phyloP scores from a whole-genome alignment of 345 rosid species.

The Brassica incana region DNA sequence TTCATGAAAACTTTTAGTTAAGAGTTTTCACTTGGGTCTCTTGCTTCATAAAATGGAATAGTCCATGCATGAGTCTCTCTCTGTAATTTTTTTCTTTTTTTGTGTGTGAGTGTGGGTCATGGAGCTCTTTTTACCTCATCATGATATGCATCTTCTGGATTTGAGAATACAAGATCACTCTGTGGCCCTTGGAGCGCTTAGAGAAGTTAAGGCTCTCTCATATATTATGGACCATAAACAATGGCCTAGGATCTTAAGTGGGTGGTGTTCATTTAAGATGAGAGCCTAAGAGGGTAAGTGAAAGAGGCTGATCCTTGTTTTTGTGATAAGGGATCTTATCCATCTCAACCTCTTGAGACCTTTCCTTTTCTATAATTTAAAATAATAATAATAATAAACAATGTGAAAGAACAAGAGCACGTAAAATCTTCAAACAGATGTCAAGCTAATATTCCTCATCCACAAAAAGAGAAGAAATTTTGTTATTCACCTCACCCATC shows the following conservation, averaged over 20 bases:
- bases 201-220: background rate
- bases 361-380: slow-evolving; percentile 12
- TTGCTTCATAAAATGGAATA: background rate
- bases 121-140: background rate
- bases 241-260: slow-evolving; percentile 27
- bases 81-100: background rate
- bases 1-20: too few species aligned
- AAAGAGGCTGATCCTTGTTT: background rate
- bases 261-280: slow-evolving; percentile 31
- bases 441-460: slow-evolving; percentile 49
- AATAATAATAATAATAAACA: background rate
- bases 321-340: slow-evolving; percentile 4
- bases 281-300: slow-evolving; percentile 11
- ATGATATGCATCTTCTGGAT: background rate
- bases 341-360: slow-evolving; percentile 24
- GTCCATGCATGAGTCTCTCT: background rate
- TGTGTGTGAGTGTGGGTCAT: background rate
- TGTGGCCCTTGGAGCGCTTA: slow-evolving; percentile 4
- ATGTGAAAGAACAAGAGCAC: slow-evolving; percentile 23
- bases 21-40: background rate
- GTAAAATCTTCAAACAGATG: slow-evolving; percentile 7
- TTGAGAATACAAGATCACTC: background rate
- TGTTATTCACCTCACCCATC: slow-evolving; percentile 53
- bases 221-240: slow-evolving; percentile 13
- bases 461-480: slow-evolving; percentile 45